Percentiles rank a stretch among this genome's conserved stretches.
phyloP scores from a whole-genome alignment of 257 asterid genomes.

The Solanum chiquidenum region DNA sequence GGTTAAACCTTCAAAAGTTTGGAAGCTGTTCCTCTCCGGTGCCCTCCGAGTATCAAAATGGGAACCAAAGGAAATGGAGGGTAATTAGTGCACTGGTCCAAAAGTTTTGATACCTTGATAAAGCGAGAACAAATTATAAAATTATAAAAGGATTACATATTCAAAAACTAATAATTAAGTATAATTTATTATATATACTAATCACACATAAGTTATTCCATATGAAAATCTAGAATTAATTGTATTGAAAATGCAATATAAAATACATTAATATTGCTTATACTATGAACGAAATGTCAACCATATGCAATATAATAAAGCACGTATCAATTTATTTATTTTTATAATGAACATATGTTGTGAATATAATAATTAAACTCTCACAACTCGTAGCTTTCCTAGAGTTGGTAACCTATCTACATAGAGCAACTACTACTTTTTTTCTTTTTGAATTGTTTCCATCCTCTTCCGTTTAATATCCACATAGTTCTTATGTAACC shows the following conservation, averaged over 20 bases:
- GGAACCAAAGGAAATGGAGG: too few species aligned
- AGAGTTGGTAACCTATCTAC: not conserved
- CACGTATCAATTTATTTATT: not conserved
- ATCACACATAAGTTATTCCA: not conserved
- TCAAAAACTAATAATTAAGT: not conserved
- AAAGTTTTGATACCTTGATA: not conserved
- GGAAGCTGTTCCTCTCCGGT: not conserved
- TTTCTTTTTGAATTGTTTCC: too few species aligned
- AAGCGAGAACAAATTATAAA: not conserved
- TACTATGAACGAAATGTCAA: not conserved
- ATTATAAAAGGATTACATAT: not conserved
- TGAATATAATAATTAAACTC: not conserved
- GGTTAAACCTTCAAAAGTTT: not conserved
- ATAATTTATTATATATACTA: not conserved
- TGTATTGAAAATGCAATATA: not conserved
- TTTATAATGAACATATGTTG: not conserved
- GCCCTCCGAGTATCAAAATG: too few species aligned
- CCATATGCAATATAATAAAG: not conserved
- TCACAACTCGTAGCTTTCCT: not conserved
- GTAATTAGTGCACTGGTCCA: too few species aligned
- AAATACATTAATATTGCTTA: not conserved
- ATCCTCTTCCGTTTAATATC: not conserved
- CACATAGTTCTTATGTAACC: not conserved
- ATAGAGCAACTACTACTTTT: not conserved
- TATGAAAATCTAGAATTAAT: not conserved